Conservation (phyloP, 2,329 filamentous ascomycete species). For the Aspergillus sp. region DNA sequence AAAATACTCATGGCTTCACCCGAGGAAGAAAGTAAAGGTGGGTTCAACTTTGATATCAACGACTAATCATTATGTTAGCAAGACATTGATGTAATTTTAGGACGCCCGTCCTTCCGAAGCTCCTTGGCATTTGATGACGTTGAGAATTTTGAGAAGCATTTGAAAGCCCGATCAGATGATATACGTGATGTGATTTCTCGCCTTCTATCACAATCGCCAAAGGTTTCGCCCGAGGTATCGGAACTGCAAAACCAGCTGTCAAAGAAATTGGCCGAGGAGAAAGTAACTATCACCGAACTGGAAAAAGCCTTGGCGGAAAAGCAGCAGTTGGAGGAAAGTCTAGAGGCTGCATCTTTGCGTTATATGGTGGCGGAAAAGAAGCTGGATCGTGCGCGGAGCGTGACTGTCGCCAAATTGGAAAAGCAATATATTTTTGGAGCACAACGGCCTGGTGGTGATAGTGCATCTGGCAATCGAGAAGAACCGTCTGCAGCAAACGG, state of each 20-base stretch:
- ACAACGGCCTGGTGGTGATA: conserved; percentile 43
- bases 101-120: conserved; percentile 42
- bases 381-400: conserved; percentile 81
- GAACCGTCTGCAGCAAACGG: conserved; percentile 53
- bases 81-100: conserved; percentile 6
- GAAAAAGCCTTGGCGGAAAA: conserved; percentile 74
- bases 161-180: conserved; percentile 68
- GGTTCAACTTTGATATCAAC: conserved; percentile 2
- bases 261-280: conserved; percentile 72
- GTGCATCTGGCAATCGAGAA: conserved; percentile 47
- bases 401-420: conserved; percentile 86
- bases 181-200: conserved; percentile 71
- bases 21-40: conserved; percentile 25
- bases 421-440: conserved; percentile 76
- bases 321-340: conserved; percentile 75
- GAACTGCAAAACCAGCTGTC: conserved; percentile 72
- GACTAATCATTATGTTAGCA: not conserved
- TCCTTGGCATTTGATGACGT: conserved; percentile 53
- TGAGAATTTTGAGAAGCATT: conserved; percentile 68
- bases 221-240: conserved; percentile 61
- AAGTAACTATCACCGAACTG: conserved; percentile 70
- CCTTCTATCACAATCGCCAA: conserved; percentile 52
- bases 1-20: conserved; percentile 35
- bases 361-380: conserved; percentile 96
- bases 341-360: conserved; percentile 82